Evolutionary conservation across 805 yeast genomes (phyloP).

Genomic region (Candida bentonensis): DNA sequence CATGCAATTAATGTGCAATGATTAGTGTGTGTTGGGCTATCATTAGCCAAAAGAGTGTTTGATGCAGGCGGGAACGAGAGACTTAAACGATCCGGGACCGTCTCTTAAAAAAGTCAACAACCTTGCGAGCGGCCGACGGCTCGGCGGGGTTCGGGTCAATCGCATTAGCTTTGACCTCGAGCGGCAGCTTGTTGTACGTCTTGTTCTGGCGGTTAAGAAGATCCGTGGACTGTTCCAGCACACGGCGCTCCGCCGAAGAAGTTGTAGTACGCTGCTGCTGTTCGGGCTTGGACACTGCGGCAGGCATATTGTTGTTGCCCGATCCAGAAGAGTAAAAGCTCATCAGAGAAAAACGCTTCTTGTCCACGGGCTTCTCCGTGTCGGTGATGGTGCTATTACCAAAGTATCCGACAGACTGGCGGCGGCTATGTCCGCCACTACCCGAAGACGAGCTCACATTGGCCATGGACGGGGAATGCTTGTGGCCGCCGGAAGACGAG

Average conservation of each 20-base stretch:
- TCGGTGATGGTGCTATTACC: background rate
- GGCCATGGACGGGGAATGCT: constrained; percentile 9
- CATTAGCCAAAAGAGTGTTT: background rate
- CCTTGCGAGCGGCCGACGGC: constrained; percentile 20
- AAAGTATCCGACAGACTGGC: background rate
- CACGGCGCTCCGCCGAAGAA: background rate
- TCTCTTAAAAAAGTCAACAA: constrained; percentile 24
- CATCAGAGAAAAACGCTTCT: constrained; percentile 14
- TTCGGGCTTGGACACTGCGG: background rate
- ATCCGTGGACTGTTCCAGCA: background rate
- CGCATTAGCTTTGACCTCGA: background rate
- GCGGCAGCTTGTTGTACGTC: background rate
- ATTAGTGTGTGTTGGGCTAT: no score
- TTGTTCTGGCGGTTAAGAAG: background rate
- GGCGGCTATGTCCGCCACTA: background rate
- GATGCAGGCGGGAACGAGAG: background rate
- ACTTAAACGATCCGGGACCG: constrained; percentile 19
- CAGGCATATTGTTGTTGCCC: background rate
- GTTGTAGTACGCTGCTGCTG: background rate
- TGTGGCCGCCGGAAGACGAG: background rate
- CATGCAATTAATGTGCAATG: background rate
- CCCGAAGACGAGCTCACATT: constrained; percentile 4
- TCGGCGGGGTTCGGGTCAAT: constrained; percentile 3
- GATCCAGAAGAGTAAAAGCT: constrained; percentile 6
- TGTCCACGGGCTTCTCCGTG: constrained; percentile 4